Evolutionary conservation across 1,284 basidiomycete species (phyloP).

Genomic region (Sporisorium scitamineum): DNA sequence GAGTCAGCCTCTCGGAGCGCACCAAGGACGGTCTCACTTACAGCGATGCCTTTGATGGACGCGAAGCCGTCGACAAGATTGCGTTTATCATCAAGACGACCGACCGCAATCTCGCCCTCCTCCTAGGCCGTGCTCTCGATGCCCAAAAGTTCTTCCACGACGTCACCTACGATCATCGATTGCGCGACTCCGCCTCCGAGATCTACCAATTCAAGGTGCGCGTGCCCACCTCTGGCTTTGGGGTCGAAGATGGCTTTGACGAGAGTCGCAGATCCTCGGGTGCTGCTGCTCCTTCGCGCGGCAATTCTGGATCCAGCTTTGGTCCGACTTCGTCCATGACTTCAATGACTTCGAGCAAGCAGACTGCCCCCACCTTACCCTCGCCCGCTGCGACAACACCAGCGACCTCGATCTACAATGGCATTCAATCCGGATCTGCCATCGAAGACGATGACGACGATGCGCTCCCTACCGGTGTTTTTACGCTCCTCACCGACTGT

Average conservation of each 20-base stretch:
- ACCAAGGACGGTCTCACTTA: constrained; percentile 96
- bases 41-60: constrained; percentile 94
- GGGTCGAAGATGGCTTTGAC: constrained; percentile 43
- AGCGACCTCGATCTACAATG: constrained; percentile 63
- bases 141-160: constrained; percentile 99
- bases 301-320: constrained; percentile 45
- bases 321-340: constrained; percentile 41
- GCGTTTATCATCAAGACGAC: constrained; percentile 98
- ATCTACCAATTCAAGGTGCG: constrained; percentile 89
- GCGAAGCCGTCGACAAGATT: constrained; percentile 95
- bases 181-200: constrained; percentile 88
- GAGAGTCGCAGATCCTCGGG: constrained; percentile 32
- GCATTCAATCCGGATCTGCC: constrained; percentile 36
- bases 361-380: constrained; percentile 53
- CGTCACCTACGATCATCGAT: constrained; percentile 96
- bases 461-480: constrained; percentile 89
- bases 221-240: constrained; percentile 75
- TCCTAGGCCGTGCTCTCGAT: constrained; percentile 93
- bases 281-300: constrained; percentile 20
- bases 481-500: constrained; percentile 95
- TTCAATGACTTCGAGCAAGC: constrained; percentile 59
- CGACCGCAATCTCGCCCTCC: constrained; percentile 92
- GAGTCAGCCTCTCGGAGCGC: constrained; percentile 81
- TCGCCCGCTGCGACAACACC: constrained; percentile 53
- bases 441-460: constrained; percentile 71